Base-by-base conservation (phyloP, 2,329 filamentous ascomycete species). In the Cordyceps farinosa region DNA sequence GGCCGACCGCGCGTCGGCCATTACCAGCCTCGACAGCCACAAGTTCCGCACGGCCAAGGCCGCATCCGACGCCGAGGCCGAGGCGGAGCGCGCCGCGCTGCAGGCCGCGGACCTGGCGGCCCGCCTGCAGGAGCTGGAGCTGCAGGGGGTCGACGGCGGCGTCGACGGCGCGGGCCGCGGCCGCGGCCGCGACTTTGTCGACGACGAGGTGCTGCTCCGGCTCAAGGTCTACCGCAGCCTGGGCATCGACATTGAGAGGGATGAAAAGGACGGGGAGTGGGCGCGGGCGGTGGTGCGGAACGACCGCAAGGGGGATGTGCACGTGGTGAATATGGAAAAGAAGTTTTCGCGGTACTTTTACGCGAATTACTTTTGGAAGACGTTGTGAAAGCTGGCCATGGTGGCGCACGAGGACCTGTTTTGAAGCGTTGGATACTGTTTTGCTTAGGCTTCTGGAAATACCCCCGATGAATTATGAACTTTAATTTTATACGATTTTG, bases 31-130 rank as follows among this genome's bases (percentile, higher is more conserved):
- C 65, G 94, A 98, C 77, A 96, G 92, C 1, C 88, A 93, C 69
- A 97, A 97, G 73, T 98, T 98, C 78, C 89, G 92, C 69, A 89
- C 92, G 63, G 94, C 94, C n/a, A 98, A 98, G 77, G 87, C 90
- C 17, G 92, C 91, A 0, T 89, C 86, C 1, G 94, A 98, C 74
- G 81, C 95, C 7, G 93, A 97, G 79, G 92, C 94, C 72, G 95
- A 99, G 78, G 90, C 90, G n/a, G 94, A 98, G 80, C 84, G 94
- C n/a, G 80, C 98, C 52, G 87, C 90, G 63, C 85, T 87, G 6
- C 91, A 96, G 75, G 79, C 92, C 6, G 90, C 88, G 15, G 86
- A 93, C 70, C 79, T 97, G 63, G 86, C 87, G 65, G 87, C 87
- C 50, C 84, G 89, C 10, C 78, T 97, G 70, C 88, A 90, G 54